phyloP scores from a whole-genome alignment of 176 grass and related monocot genomes.

The Stipa capillata region DNA sequence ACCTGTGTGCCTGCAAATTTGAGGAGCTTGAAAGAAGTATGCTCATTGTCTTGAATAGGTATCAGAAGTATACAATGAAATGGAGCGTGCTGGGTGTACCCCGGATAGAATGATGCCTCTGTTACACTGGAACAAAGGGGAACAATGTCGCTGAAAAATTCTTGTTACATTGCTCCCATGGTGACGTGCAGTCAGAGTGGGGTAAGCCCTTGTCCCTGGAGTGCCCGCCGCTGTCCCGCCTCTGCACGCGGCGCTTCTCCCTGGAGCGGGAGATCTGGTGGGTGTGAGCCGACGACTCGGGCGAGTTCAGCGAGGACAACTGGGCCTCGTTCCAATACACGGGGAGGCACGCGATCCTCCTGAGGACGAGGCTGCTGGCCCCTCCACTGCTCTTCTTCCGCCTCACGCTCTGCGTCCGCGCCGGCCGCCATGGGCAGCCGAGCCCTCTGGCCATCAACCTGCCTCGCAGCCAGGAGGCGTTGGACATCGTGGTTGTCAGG shows the following conservation, averaged over 20 bases:
- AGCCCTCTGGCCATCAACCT: neutral
- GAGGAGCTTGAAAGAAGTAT: neutral
- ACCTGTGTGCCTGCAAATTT: neutral
- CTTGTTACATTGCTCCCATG: neutral
- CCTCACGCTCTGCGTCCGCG: no score
- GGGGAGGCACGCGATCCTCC: neutral
- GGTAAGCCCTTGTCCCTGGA: neutral
- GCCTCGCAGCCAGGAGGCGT: neutral
- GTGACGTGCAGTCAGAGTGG: neutral
- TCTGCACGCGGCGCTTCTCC: neutral
- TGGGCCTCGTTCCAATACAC: neutral
- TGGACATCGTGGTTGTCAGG: no score
- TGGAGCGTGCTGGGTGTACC: conserved; percentile 61
- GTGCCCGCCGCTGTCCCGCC: neutral
- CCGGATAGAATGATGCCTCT: conserved; percentile 57
- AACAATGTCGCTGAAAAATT: no score
- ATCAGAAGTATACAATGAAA: conserved; percentile 47
- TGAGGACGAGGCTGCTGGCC: no score
- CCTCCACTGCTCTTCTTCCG: no score
- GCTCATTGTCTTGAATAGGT: conserved; percentile 31
- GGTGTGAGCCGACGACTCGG: neutral
- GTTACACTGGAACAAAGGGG: conserved; percentile 58
- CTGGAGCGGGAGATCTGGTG: conserved; percentile 1
- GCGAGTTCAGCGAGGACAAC: neutral
- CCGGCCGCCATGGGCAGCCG: no score